These are phyloP conservation scores for Sechiopsis laciniata DNA, from an alignment of 306 rosid genomes.

Conservation along the genomic window DNA sequence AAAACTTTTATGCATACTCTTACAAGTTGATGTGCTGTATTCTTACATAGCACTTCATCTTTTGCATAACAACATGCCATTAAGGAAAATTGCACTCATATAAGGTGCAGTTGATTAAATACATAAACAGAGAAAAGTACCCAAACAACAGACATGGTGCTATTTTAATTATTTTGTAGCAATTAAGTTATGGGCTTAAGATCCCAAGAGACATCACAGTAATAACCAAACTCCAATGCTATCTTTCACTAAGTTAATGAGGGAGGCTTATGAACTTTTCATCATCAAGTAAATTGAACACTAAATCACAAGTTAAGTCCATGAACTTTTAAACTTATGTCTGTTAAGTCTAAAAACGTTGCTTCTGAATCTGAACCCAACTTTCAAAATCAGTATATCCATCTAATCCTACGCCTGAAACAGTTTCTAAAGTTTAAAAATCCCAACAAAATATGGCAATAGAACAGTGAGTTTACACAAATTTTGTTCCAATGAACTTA, in stretches of 20 bases:
- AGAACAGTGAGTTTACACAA: neutral
- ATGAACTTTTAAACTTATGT: neutral
- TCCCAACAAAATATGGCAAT: neutral
- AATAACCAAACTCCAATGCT: neutral
- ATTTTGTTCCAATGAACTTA: too few relatives aligned
- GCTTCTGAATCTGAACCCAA: neutral
- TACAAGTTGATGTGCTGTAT: neutral
- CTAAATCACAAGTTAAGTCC: neutral
- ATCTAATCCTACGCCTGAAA: neutral
- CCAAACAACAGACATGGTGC: neutral
- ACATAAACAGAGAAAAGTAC: neutral
- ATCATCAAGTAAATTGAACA: neutral
- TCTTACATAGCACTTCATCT: neutral
- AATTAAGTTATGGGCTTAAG: neutral
- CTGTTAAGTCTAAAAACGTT: neutral
- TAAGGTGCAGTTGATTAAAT: too few relatives aligned
- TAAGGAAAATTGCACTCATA: neutral
- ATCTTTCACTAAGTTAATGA: neutral
- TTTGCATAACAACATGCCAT: neutral
- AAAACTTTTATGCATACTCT: neutral
- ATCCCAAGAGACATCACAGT: neutral
- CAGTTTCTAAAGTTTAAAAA: neutral
- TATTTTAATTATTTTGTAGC: too few relatives aligned
- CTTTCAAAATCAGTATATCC: neutral
- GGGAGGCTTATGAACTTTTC: neutral